Evolutionary conservation across 192 early-diverging fungal species (phyloP).

Genomic region (Coemansia interrupta): DNA sequence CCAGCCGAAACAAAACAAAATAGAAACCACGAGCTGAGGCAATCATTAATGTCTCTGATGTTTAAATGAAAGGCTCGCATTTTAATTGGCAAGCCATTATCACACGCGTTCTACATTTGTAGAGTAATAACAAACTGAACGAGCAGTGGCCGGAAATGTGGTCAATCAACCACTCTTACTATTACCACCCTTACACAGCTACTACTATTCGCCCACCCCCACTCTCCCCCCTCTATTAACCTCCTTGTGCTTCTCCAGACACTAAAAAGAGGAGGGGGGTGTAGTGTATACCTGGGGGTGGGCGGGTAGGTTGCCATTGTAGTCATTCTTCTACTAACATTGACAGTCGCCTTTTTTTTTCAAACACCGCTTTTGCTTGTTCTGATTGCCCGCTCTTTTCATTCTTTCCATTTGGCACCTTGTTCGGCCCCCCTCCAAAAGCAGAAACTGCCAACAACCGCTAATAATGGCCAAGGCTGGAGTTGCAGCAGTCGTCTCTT

Average conservation of each 20-base stretch:
- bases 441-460: too few species aligned
- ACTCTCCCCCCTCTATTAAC: too few species aligned
- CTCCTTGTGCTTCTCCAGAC: too few species aligned
- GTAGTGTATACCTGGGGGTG: not conserved
- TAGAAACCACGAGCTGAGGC: conserved; percentile 2
- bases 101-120: not conserved
- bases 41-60: conserved; percentile 6
- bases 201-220: too few species aligned
- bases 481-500: too few species aligned
- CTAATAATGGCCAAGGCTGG: too few species aligned
- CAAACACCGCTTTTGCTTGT: conserved; percentile 7
- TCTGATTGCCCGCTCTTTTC: not conserved
- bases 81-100: not conserved
- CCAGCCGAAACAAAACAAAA: too few species aligned
- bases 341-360: conserved; percentile 1
- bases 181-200: too few species aligned
- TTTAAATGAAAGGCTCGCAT: not conserved
- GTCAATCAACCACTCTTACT: too few species aligned
- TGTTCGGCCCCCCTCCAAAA: not conserved
- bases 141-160: too few species aligned
- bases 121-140: not conserved
- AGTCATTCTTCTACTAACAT: conserved; percentile 1
- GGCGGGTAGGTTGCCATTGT: not conserved
- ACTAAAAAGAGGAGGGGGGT: not conserved
- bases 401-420: conserved; percentile 2